phyloP scores from a whole-genome alignment of 2,329 filamentous ascomycete genomes.

The Cladorrhinum sp. region DNA sequence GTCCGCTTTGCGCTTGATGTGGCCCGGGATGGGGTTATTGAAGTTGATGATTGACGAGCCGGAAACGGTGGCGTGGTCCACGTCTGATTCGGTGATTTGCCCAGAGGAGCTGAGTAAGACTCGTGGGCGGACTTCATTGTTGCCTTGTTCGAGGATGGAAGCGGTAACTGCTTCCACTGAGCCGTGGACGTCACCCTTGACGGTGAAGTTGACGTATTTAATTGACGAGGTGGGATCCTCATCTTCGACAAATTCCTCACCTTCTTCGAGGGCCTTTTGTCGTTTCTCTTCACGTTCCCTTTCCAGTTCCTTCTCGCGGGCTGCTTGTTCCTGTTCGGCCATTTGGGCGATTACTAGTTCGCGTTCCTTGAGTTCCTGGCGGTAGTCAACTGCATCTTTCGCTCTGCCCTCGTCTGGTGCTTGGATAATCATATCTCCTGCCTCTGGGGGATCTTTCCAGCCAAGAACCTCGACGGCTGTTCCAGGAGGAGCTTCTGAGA shows the following conservation, averaged over 20 bases:
- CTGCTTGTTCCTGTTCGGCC: slow-evolving; percentile 65
- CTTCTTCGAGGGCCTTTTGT: slow-evolving; percentile 31
- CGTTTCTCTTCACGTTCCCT: slow-evolving; percentile 33
- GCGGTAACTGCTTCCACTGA: slow-evolving; percentile 88
- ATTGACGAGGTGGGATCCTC: slow-evolving; percentile 36
- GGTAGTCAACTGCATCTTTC: slow-evolving; percentile 73
- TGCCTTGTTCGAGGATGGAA: slow-evolving; percentile 74
- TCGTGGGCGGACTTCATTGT: slow-evolving; percentile 74
- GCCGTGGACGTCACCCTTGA: slow-evolving; percentile 91
- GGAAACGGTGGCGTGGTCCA: slow-evolving; percentile 80
- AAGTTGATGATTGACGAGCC: slow-evolving; percentile 80
- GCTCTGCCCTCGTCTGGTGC: slow-evolving; percentile 75
- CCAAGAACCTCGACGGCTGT: slow-evolving; percentile 90
- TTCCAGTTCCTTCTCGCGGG: slow-evolving; percentile 45
- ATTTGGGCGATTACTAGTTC: slow-evolving; percentile 77
- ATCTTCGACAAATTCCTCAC: slow-evolving; percentile 36
- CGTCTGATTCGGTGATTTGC: slow-evolving; percentile 76
- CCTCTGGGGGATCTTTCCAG: slow-evolving; percentile 80
- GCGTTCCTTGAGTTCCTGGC: slow-evolving; percentile 68
- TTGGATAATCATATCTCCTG: slow-evolving; percentile 85
- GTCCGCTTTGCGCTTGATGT: slow-evolving; percentile 68
- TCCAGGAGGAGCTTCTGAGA: slow-evolving; percentile 76
- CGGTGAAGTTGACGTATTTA: slow-evolving; percentile 69
- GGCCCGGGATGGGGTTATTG: slow-evolving; percentile 67
- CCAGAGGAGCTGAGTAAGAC: slow-evolving; percentile 78